These are phyloP conservation scores for Aegilops bicornis DNA, from an alignment of 176 grass and related monocot genomes.

Conservation along the genomic window DNA sequence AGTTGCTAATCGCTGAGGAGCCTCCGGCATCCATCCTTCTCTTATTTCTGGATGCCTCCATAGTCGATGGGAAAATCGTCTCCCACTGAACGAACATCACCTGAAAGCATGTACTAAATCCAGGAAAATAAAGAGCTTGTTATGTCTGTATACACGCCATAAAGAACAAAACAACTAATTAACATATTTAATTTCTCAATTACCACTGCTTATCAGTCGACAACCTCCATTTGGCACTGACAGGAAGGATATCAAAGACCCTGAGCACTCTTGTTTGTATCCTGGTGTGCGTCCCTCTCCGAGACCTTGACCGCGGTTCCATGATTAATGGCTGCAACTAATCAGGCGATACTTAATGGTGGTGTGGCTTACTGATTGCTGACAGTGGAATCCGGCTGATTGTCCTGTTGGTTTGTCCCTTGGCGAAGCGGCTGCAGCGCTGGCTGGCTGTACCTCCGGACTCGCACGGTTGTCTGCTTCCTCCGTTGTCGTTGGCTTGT, in stretches of 20 bases:
- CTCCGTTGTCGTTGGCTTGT: neutral
- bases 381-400: neutral
- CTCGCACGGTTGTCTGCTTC: neutral
- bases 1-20: no score
- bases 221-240: neutral
- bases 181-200: neutral
- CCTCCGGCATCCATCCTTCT: no score
- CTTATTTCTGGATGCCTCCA: no score
- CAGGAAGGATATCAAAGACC: neutral
- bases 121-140: no score
- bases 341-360: neutral
- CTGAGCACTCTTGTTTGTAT: neutral
- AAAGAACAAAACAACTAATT: neutral
- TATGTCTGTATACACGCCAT: neutral
- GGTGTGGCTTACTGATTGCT: neutral
- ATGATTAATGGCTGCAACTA: slow-evolving; percentile 7
- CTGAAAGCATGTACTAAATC: no score
- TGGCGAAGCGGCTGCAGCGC: neutral
- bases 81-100: no score
- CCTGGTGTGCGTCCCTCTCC: neutral
- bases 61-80: no score
- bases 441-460: neutral
- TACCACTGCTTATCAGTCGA: neutral
- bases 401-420: slow-evolving; percentile 18
- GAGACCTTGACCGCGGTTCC: neutral